phyloP scores from a whole-genome alignment of 305 asterid species.

The Fraxinus paxiana region DNA sequence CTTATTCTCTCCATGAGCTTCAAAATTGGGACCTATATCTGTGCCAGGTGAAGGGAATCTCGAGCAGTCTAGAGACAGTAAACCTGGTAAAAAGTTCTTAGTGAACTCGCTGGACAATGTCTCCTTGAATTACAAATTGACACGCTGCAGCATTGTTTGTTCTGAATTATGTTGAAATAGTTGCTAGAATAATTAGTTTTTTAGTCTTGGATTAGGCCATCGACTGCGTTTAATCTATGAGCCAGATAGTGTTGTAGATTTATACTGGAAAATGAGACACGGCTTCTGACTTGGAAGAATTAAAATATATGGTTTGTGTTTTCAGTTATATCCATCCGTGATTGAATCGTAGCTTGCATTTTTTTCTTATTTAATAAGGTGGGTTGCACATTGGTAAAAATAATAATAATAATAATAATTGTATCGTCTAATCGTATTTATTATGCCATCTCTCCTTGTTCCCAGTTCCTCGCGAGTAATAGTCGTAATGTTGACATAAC shows the following conservation, averaged over 20 bases:
- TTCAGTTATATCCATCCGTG: not conserved
- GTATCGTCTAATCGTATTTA: not conserved
- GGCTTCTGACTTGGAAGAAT: not conserved
- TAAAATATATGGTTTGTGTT: not conserved
- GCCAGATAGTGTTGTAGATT: not conserved
- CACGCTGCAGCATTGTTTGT: not conserved
- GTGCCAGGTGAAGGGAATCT: slow-evolving; percentile 35
- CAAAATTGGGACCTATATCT: slow-evolving; percentile 52
- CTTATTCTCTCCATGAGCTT: slow-evolving; percentile 58
- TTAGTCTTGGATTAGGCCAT: not conserved
- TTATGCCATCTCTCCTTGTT: not conserved
- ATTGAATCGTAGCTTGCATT: not conserved
- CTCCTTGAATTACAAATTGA: not conserved
- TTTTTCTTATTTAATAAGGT: not conserved
- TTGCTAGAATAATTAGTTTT: not conserved
- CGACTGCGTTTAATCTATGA: not conserved
- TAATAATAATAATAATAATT: too few species aligned
- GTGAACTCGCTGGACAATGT: not conserved
- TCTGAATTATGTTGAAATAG: not conserved
- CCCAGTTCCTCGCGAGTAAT: not conserved
- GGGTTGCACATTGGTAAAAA: not conserved
- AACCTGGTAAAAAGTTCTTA: not conserved
- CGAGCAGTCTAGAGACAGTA: not conserved
- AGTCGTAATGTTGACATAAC: too few species aligned
- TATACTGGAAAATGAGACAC: not conserved